Conservation (phyloP, 176 grass and related monocot genomes). For the Zoysia japonica region DNA sequence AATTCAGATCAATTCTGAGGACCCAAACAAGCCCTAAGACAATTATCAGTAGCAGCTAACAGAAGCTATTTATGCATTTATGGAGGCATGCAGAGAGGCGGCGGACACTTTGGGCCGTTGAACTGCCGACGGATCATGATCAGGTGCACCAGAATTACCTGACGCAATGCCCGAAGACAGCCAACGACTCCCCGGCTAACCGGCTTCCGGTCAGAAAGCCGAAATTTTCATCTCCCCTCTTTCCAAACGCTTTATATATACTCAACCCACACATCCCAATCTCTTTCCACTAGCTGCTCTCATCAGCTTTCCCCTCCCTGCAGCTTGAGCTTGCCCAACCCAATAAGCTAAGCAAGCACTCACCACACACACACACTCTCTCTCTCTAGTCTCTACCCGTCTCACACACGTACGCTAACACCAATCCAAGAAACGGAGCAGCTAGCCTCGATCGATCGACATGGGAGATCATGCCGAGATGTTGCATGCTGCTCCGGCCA, state of each 20-base stretch:
- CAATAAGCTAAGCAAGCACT: constrained; percentile 50
- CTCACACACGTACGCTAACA: not conserved
- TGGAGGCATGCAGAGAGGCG: not conserved
- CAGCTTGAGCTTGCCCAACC: constrained; percentile 37
- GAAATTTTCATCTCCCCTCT: constrained; percentile 34
- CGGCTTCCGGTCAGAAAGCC: constrained; percentile 45
- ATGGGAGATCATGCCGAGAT: constrained; percentile 60
- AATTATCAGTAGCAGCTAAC: not conserved
- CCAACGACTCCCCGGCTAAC: constrained; percentile 43
- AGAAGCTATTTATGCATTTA: not conserved
- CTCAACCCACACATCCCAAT: constrained; percentile 31
- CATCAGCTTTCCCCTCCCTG: constrained; percentile 32
- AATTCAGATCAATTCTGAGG: no score
- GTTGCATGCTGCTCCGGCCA: constrained; percentile 54
- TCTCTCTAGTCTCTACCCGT: not conserved
- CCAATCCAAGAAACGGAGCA: constrained; percentile 32
- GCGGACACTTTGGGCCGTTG: constrained; percentile 34
- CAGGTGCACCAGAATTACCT: constrained; percentile 55
- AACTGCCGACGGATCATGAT: constrained; percentile 54
- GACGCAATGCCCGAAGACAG: constrained; percentile 52
- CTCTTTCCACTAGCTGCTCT: constrained; percentile 29
- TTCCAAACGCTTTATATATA: constrained; percentile 65
- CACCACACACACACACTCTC: constrained; percentile 20
- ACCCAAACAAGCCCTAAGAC: not conserved
- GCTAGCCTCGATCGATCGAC: not conserved